Evolutionary conservation across 169 alveolate genomes (phyloP), one percentile per base, ranked within the genome.

Genomic region (Plasmodium yoelii): DNA sequence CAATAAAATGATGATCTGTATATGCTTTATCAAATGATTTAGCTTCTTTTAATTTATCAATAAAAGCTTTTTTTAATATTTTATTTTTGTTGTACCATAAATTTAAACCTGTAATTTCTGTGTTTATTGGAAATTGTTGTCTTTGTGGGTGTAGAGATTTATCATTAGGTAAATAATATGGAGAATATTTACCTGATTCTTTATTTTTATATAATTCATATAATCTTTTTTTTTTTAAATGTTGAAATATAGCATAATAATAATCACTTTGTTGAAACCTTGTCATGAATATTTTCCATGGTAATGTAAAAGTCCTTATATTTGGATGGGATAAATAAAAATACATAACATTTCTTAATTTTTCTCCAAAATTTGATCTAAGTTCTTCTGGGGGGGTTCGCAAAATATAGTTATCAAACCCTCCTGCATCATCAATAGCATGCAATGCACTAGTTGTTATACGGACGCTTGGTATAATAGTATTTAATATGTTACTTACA

Each of bases 371-470:
- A 65, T 93, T 93, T n/a, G 97, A 94, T 68, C 98, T 70, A 87
- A 96, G 94, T 63, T 96, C 97, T 87, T 96, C 97, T 12, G 98
- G 98, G 15, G 97, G 91, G 0, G 97, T 95, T 63, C 95, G 93
- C 73, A 95, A 87, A 19, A 96, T 93, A 75, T 96, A 96, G 63
- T 93, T 94, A 70, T 96, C 98, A 86, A 96, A 94, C 0, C 98
- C 98, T 0, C 98, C 98, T 64, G 91, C 93, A 56, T 93, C 94
- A 73, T 96, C 96, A 63, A 96, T 96, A 46, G 97, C 98, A 80
- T 95, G 97, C 7, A 95, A 87, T 24, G 97, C 96, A 65, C 95
- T 92, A 15, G 97, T 94, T 47, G 97, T 94, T 0, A 94, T 94
- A 18, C 96, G 80, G 18, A 96, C 95, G 73, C 92, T 95, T 60